Evolutionary conservation across 768 basidiomycete species (phyloP).

Genomic region (Psilocybe subaeruginosa): DNA sequence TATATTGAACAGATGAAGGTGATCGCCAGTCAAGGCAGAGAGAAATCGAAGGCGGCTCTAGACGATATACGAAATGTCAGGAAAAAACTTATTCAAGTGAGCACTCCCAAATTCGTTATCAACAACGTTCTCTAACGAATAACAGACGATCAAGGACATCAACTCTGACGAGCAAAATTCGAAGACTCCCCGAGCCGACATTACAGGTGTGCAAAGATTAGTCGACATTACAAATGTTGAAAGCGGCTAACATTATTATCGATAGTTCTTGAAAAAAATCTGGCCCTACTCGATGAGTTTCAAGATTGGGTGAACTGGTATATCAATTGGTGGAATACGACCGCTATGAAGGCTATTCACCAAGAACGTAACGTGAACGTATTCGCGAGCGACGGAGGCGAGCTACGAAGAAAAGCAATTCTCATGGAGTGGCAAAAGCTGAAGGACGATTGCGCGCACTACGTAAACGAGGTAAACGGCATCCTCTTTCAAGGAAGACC

Average conservation of each 20-base stretch:
- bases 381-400: not conserved
- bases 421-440: not conserved
- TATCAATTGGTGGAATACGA: not conserved
- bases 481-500: not conserved
- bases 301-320: not conserved
- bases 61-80: not conserved
- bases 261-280: not conserved
- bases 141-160: not conserved
- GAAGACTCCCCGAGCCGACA: not conserved
- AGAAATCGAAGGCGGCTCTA: not conserved
- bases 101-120: not conserved
- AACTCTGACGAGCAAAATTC: not conserved
- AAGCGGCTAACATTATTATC: not conserved
- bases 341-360: not conserved
- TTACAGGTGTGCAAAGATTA: not conserved
- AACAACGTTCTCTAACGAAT: not conserved
- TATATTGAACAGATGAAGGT: not conserved
- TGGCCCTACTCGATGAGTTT: not conserved
- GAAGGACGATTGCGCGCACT: not conserved
- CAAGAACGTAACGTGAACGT: not conserved
- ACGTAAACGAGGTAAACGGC: not conserved
- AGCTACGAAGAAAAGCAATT: not conserved
- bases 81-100: not conserved
- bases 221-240: not conserved
- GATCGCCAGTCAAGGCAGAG: not conserved